phyloP scores from a whole-genome alignment of 2,329 filamentous ascomycete genomes.

The Cadophora malorum region DNA sequence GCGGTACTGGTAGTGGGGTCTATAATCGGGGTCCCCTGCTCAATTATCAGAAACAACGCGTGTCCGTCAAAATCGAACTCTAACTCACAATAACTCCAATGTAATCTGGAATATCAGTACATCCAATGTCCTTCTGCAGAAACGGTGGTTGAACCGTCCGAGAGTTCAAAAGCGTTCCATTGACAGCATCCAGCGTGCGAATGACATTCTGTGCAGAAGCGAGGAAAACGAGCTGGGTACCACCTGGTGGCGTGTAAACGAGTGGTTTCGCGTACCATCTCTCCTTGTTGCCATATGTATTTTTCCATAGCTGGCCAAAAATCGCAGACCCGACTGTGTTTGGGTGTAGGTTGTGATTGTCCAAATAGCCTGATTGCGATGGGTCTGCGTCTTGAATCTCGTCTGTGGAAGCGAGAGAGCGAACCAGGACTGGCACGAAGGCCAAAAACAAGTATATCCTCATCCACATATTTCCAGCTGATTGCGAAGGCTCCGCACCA shows the following conservation, averaged over 20 bases:
- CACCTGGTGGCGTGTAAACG: constrained; percentile 50
- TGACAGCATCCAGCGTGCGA: constrained; percentile 50
- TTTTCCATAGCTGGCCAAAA: constrained; percentile 49
- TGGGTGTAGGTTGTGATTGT: constrained; percentile 52
- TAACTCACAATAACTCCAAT: constrained; percentile 46
- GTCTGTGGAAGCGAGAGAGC: constrained; percentile 31
- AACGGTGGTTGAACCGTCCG: constrained; percentile 51
- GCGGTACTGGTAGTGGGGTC: constrained; percentile 46
- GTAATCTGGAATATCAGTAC: constrained; percentile 50
- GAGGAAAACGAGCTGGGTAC: constrained; percentile 48
- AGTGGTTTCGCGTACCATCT: constrained; percentile 53
- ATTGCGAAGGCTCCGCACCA: not conserved
- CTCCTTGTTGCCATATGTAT: constrained; percentile 43
- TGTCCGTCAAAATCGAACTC: not conserved
- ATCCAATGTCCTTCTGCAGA: constrained; percentile 41
- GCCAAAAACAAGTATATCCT: constrained; percentile 27
- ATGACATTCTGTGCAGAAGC: constrained; percentile 50
- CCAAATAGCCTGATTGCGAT: constrained; percentile 48
- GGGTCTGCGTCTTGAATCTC: constrained; percentile 43
- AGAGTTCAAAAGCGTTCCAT: constrained; percentile 48
- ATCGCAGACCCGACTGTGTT: constrained; percentile 44
- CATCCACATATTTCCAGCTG: constrained; percentile 24
- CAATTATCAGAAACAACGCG: not conserved
- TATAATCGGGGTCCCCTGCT: constrained; percentile 47
- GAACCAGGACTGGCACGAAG: constrained; percentile 29